Base-by-base conservation (phyloP, 2,329 filamentous ascomycete species). In the Arthrinium puccinioides region DNA sequence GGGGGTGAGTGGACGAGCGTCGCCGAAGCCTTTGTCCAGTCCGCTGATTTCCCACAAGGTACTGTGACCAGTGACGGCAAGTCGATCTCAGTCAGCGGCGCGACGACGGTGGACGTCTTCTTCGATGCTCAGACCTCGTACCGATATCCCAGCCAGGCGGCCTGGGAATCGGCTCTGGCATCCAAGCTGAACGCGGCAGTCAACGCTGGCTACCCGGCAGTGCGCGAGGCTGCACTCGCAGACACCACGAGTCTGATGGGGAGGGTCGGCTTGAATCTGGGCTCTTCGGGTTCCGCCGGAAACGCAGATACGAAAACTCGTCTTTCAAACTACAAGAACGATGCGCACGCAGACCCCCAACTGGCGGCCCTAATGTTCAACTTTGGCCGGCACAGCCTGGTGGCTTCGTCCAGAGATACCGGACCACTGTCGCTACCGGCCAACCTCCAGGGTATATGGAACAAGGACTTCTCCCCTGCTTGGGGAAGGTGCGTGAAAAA, bases 391-490 rank as follows among this genome's bases (percentile, higher is more conserved):
- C 56, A 61, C 21, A 43, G 57, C 3, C 53, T 61, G 10, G 52
- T 59, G 1, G 51, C 50, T 0, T 44, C 49, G 0, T 48, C 48
- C 2, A 48, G 54, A 0, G 46, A 50, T 24, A 48, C 46, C 1
- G 44, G 40, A 18, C 32, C 29, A 9, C 20, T 47, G 5, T 47
- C 46, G 13, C 38, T 61, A 1, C 56, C 59, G 0, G 53, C 57
- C 2, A 61, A 58, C 4, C 41, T 62, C 1, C 59, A 62, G n/a
- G 59, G 56, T 0, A 53, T 62, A 19, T 61, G 57, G 59, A 60
- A 60, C 18, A 48, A 53, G 13, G 38, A 46, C 30, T 40, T 44
- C 21, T 30, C 32, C 15, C 41, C 43, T 16, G 21, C 40, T 8
- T 44, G 42, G 44, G 42, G 39, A 18, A 33, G 33, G 33, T 36